Evolutionary conservation across 192 early-diverging fungal genomes (phyloP), one percentile per base, ranked within the genome.

Genomic region (Linnemannia exigua): DNA sequence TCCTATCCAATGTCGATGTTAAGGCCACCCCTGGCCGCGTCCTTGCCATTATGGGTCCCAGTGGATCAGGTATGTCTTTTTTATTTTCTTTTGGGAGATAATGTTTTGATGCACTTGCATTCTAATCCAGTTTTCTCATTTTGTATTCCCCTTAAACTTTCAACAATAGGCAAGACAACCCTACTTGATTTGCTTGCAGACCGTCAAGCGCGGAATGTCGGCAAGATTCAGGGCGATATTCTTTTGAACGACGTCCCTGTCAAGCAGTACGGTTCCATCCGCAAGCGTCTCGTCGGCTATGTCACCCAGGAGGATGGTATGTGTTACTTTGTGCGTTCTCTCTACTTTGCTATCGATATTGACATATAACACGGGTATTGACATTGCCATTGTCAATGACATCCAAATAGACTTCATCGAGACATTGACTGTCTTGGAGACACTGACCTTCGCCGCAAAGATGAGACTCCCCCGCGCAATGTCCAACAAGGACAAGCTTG

Each of bases 351-450:
- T 36, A 50, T 47, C 44, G 33, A 48, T 12, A 28, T 38, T 52
- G 36, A 70, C 16, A 52, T n/a, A 41, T 5, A 12, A 35, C 72
- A 0, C 37, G n/a, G n/a, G n/a, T n/a, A n/a, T n/a, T n/a, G n/a
- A n/a, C n/a, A n/a, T n/a, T n/a, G n/a, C n/a, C n/a, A n/a, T n/a
- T n/a, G n/a, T n/a, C n/a, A n/a, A n/a, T n/a, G n/a, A n/a, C n/a
- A n/a, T n/a, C n/a, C 47, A 37, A 41, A 41, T 61, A 85, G 83
- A 85, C 31, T 85, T 85, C 25, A 85, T 85, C 58, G 83, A 85
- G 25, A 91, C 89, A 0, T 74, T 92, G 88, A 97, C 96, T 0
- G 95, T 96, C 1, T 84, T 91, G 33, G 96, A 97, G 74, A 96
- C 96, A 6, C 93, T 97, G 44, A 89, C 87, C 12, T 93, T 91